Base-by-base conservation (phyloP, 2,329 filamentous ascomycete species). In the Fusarium pilosicola region DNA sequence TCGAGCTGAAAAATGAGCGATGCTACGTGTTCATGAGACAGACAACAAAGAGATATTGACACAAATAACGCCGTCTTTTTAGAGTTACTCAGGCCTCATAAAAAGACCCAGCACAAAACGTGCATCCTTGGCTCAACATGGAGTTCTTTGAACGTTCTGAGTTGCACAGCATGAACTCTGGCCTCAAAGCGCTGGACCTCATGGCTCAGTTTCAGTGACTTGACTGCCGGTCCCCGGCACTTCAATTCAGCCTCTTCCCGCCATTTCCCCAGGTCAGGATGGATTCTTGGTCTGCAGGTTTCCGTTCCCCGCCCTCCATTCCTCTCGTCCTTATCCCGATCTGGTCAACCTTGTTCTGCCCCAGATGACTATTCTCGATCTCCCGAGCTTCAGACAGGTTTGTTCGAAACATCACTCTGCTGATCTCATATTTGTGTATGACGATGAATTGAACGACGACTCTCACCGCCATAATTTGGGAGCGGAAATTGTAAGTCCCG, bases 171-270 rank as follows among this genome's bases (percentile, higher is more conserved):
- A 49, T 65, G 22, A 52, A 61, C 56, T 45, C 51, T 68, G 32
- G 39, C n/a, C 45, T 45, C 30, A 55, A 62, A 39, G 58, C 36
- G 7, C 34, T 22, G 39, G 44, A 30, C 38, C 42, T 46, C 38
- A 34, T 52, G 38, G n/a, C 30, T 34, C 15, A 48, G 48, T 63
- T 60, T 52, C 65, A 67, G 44, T 42, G 51, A 58, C 62, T 52
- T 42, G 51, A 58, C 62, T 52, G 62, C 68, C 67, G 67, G 55
- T 32, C 42, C 36, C 55, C 56, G 56, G 67, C 56, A 68, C 38
- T 62, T 71, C 32, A 30, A 22, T 34, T 32, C 39, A 48, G 24
- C 56, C 28, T 42, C 22, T 62, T 65, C 59, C 49, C 41, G 54
- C 38, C 22, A 32, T 34, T 58, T 49, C 30, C 52, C 65, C 57